These are phyloP conservation scores for Chloris gayana DNA, from an alignment of 176 grass and related monocot species.

Conservation along the genomic window DNA sequence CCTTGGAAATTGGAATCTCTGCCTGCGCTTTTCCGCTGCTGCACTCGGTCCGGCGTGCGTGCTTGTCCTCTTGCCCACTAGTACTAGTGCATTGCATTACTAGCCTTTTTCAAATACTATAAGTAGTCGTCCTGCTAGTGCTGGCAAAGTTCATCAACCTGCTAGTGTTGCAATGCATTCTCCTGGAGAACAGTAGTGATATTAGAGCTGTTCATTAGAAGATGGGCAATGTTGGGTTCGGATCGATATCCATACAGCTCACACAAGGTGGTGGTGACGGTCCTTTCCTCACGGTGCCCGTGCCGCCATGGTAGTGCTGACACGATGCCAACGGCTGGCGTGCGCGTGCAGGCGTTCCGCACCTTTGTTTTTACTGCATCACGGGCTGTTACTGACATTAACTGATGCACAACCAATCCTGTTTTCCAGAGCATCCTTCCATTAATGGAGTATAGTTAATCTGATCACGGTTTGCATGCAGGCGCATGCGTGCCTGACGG, in stretches of 20 bases:
- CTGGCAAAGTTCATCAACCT: not conserved
- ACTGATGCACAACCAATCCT: not conserved
- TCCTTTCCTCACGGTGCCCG: not conserved
- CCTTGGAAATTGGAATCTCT: conserved; percentile 23
- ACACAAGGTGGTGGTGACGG: not conserved
- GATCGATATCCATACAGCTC: conserved; percentile 5
- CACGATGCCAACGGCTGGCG: not conserved
- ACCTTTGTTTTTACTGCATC: not conserved
- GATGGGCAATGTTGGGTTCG: not conserved
- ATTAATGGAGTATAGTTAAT: not conserved
- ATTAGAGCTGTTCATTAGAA: too few relatives aligned
- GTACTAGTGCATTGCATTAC: not conserved
- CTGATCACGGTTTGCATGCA: conserved; percentile 31
- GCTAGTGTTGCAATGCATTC: not conserved
- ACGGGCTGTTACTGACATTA: not conserved
- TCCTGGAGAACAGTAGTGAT: not conserved
- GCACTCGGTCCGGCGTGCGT: not conserved
- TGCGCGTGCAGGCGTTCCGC: not conserved
- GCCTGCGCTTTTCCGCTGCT: not conserved
- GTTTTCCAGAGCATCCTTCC: not conserved
- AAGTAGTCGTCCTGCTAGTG: not conserved
- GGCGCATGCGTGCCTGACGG: conserved; percentile 78
- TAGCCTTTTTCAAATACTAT: not conserved
- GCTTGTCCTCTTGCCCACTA: not conserved
- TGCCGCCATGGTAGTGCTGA: not conserved